These are phyloP conservation scores for Funneliformis caledonium DNA, from an alignment of 371 early-diverging fungal species.

Conservation along the genomic window DNA sequence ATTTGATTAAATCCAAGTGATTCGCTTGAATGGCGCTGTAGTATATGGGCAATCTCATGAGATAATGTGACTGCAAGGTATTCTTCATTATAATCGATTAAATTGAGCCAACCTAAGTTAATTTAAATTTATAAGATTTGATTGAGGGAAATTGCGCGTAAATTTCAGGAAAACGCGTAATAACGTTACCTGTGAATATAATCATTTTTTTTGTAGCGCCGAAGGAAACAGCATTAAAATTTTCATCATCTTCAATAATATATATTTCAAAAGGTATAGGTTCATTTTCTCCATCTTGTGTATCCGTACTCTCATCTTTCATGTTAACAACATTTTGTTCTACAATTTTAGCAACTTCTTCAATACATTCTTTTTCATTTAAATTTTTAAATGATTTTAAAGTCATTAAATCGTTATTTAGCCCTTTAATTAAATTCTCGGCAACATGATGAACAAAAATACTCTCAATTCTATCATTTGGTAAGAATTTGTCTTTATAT, in stretches of 20 bases:
- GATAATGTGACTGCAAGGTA: conserved; percentile 62
- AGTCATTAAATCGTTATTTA: conserved; percentile 11
- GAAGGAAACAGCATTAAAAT: conserved; percentile 6
- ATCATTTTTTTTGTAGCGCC: conserved; percentile 21
- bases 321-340: neutral
- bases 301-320: neutral
- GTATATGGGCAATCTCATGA: conserved; percentile 66
- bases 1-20: conserved; percentile 50
- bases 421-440: conserved; percentile 11
- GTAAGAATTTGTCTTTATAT: neutral
- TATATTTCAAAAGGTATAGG: conserved; percentile 1
- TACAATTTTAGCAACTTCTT: neutral
- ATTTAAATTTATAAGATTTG: neutral
- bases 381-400: neutral
- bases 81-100: conserved; percentile 58
- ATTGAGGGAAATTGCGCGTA: neutral
- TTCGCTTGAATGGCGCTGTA: conserved; percentile 68
- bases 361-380: neutral
- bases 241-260: conserved; percentile 9
- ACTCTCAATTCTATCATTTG: neutral
- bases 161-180: neutral
- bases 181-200: conserved; percentile 8
- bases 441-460: conserved; percentile 12
- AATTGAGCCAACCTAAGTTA: conserved; percentile 41
- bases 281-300: neutral